Conservation (phyloP, 2,329 filamentous ascomycete species). For the Aphanoascus verrucosus region DNA sequence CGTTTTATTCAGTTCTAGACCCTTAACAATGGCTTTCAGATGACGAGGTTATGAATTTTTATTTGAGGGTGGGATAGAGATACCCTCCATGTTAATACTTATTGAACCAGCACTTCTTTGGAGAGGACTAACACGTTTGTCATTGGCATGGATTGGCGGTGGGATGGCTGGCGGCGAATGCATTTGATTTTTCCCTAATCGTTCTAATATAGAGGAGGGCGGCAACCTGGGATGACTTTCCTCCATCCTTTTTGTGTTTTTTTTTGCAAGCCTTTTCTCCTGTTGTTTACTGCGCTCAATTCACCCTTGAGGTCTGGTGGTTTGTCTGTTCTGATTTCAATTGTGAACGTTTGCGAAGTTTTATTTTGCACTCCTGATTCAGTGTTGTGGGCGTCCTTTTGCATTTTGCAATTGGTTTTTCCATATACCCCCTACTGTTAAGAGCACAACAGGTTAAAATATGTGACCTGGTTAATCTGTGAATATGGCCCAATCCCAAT, state of each 20-base stretch:
- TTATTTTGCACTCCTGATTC: too few relatives aligned
- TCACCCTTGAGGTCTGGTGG: neutral
- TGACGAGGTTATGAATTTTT: constrained; percentile 3
- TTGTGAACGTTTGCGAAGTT: too few relatives aligned
- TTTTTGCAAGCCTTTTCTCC: neutral
- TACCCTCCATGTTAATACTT: constrained; percentile 4
- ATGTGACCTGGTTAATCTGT: too few relatives aligned
- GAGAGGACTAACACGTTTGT: neutral
- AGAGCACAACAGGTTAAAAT: too few relatives aligned
- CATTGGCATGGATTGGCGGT: neutral
- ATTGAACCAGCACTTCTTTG: neutral
- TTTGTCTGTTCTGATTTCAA: neutral
- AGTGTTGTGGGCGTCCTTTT: too few relatives aligned
- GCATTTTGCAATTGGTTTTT: too few relatives aligned
- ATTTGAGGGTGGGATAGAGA: neutral
- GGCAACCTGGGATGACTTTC: neutral
- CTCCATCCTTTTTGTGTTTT: neutral
- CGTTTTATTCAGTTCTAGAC: neutral
- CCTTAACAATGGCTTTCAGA: neutral
- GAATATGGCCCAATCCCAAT: too few relatives aligned
- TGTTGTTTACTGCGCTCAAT: neutral
- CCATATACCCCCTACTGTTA: too few relatives aligned
- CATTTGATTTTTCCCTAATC: neutral
- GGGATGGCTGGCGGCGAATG: neutral
- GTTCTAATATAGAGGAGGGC: neutral